Evolutionary conservation across 306 rosid genomes (phyloP).

Genomic region (Cicer chorassanicum): DNA sequence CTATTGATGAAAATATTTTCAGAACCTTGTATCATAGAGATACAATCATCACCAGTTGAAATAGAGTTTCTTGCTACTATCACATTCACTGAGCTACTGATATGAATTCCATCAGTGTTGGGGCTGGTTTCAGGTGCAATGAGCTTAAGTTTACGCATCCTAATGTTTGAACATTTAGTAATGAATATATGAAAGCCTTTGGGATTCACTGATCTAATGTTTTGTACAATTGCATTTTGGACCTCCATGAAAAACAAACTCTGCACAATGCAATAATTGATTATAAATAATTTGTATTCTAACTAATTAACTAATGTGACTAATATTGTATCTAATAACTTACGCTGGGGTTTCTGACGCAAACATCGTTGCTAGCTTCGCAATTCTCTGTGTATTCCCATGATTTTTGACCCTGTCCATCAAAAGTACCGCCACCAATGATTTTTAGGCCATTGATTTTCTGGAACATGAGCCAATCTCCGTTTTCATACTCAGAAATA

Average conservation of each 20-base stretch:
- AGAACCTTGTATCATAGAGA: constrained; percentile 48
- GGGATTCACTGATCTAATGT: constrained; percentile 42
- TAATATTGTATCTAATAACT: constrained; percentile 20
- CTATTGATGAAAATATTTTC: constrained; percentile 37
- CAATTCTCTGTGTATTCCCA: constrained; percentile 62
- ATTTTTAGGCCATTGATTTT: constrained; percentile 54
- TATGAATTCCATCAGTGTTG: constrained; percentile 57
- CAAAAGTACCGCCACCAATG: constrained; percentile 68
- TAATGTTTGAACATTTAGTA: constrained; percentile 44
- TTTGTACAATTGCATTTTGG: constrained; percentile 18
- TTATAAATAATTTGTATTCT: too few relatives aligned
- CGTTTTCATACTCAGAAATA: constrained; percentile 47
- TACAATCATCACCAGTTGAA: constrained; percentile 55
- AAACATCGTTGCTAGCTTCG: background rate
- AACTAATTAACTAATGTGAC: too few relatives aligned
- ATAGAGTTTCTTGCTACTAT: constrained; percentile 26
- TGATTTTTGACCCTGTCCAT: constrained; percentile 64
- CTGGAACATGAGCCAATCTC: constrained; percentile 69
- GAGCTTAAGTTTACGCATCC: constrained; percentile 39
- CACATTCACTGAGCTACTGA: constrained; percentile 44
- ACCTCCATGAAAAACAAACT: constrained; percentile 27
- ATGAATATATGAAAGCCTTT: constrained; percentile 55
- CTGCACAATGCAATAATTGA: constrained; percentile 7
- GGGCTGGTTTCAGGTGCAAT: constrained; percentile 53
- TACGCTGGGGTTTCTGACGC: constrained; percentile 69